Evolutionary conservation across 805 yeast species (phyloP).

Genomic region (Saturnispora sanitii): DNA sequence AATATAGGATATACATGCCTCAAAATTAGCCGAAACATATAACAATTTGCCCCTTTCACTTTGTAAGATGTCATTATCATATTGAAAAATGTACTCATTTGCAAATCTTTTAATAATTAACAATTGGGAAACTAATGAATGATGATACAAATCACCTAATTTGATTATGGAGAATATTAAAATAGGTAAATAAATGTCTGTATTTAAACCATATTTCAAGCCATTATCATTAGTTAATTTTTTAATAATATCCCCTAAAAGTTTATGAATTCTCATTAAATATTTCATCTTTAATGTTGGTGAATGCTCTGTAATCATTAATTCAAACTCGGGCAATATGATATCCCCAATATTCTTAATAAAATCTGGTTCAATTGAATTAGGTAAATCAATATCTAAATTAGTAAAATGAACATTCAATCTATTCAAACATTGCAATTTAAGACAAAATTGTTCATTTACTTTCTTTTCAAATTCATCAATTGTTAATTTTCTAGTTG

Average conservation of each 20-base stretch:
- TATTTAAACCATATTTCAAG: conserved; percentile 18
- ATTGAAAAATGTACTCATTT: conserved; percentile 21
- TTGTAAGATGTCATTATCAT: conserved; percentile 16
- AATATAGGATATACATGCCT: conserved; percentile 28
- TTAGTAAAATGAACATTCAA: conserved; percentile 19
- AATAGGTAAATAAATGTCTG: conserved; percentile 28
- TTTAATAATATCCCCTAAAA: conserved; percentile 20
- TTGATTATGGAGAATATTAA: conserved; percentile 27
- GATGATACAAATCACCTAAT: conserved; percentile 22
- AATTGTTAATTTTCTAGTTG: conserved; percentile 21
- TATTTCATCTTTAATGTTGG: conserved; percentile 28
- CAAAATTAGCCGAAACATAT: conserved; percentile 29
- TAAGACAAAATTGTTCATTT: conserved; percentile 20
- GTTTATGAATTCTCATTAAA: conserved; percentile 23
- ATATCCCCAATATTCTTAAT: conserved; percentile 15
- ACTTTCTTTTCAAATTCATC: conserved; percentile 25
- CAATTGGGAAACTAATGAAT: conserved; percentile 24
- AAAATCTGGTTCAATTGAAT: conserved; percentile 19
- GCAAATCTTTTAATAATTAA: conserved; percentile 27
- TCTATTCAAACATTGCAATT: conserved; percentile 20
- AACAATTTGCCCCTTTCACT: conserved; percentile 26
- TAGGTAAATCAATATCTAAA: conserved; percentile 25
- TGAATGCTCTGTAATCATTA: conserved; percentile 25
- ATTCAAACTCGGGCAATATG: conserved; percentile 25
- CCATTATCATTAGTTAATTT: conserved; percentile 11